Percentiles rank a stretch among this genome's conserved stretches.
These are phyloP conservation scores for Salvia rosmarinus DNA, from an alignment of 257 asterid genomes.

Conservation along the genomic window DNA sequence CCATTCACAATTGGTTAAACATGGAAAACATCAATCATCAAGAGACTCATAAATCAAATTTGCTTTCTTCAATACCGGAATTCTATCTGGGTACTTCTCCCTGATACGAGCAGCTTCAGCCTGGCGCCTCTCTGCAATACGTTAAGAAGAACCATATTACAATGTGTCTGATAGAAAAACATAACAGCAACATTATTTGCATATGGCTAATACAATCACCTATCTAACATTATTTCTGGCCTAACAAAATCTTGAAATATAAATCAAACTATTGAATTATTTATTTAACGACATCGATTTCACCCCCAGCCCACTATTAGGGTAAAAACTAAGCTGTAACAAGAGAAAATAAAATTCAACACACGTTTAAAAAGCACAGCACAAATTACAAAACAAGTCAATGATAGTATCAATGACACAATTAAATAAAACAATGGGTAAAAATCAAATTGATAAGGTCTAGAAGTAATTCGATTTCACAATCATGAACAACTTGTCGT, in stretches of 20 bases:
- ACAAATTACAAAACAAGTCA: not conserved
- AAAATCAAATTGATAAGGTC: not conserved
- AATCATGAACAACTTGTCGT: not conserved
- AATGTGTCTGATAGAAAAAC: not conserved
- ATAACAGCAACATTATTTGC: not conserved
- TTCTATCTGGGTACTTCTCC: slow-evolving; percentile 98
- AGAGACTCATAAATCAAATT: not conserved
- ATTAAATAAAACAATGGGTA: not conserved
- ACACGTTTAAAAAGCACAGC: not conserved
- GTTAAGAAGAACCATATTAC: not conserved
- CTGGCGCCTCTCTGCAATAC: slow-evolving; percentile 81
- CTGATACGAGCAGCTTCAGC: slow-evolving; percentile 95
- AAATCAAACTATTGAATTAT: not conserved
- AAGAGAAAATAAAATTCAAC: not conserved
- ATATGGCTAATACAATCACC: not conserved
- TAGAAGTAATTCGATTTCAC: not conserved
- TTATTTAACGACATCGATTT: not conserved
- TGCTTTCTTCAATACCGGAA: slow-evolving; percentile 58
- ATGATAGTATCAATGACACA: not conserved
- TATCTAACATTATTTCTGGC: not conserved
- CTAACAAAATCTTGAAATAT: not conserved
- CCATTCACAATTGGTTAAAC: not conserved
- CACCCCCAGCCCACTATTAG: not conserved
- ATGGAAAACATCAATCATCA: not conserved
- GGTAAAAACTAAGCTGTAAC: not conserved